These are phyloP conservation scores for Scolecobasidium constrictum DNA, from an alignment of 2,329 filamentous ascomycete species.

Conservation along the genomic window DNA sequence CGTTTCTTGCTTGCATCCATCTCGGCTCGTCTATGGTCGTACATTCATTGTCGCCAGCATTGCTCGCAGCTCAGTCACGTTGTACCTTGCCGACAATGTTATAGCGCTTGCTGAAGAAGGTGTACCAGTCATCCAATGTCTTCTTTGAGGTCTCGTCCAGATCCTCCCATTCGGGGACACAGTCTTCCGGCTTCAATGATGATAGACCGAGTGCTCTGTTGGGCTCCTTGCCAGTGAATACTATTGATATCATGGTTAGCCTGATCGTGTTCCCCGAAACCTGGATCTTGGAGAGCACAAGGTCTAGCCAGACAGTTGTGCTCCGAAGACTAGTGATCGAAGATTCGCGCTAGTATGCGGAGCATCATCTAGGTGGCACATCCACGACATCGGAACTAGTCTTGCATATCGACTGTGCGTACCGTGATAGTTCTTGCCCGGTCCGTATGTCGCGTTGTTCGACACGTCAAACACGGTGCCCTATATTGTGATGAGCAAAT, in stretches of 20 bases:
- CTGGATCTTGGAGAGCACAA: too few relatives aligned
- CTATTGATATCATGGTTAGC: too few relatives aligned
- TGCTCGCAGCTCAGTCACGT: not conserved
- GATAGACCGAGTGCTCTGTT: slow-evolving; percentile 84
- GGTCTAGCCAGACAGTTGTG: too few relatives aligned
- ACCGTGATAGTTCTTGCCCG: slow-evolving; percentile 80
- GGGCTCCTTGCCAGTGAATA: slow-evolving; percentile 91
- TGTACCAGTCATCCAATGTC: slow-evolving; percentile 82
- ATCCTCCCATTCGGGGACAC: slow-evolving; percentile 69
- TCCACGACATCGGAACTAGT: too few relatives aligned
- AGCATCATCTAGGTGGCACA: too few relatives aligned
- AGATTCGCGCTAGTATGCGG: too few relatives aligned
- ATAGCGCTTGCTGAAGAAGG: slow-evolving; percentile 94
- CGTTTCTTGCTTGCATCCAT: too few relatives aligned
- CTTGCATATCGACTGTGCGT: too few relatives aligned
- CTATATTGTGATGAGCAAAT: slow-evolving; percentile 35
- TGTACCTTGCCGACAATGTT: slow-evolving; percentile 59
- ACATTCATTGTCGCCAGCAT: too few relatives aligned
- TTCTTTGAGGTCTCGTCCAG: slow-evolving; percentile 76
- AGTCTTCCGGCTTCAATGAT: slow-evolving; percentile 78
- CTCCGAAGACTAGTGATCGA: too few relatives aligned
- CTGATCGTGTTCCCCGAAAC: too few relatives aligned
- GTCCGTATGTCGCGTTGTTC: slow-evolving; percentile 76
- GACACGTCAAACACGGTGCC: slow-evolving; percentile 92
- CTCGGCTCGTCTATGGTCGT: too few relatives aligned